Evolutionary conservation across 2,329 filamentous ascomycete genomes (phyloP).

Genomic region (Cordyceps fumosorosea): DNA sequence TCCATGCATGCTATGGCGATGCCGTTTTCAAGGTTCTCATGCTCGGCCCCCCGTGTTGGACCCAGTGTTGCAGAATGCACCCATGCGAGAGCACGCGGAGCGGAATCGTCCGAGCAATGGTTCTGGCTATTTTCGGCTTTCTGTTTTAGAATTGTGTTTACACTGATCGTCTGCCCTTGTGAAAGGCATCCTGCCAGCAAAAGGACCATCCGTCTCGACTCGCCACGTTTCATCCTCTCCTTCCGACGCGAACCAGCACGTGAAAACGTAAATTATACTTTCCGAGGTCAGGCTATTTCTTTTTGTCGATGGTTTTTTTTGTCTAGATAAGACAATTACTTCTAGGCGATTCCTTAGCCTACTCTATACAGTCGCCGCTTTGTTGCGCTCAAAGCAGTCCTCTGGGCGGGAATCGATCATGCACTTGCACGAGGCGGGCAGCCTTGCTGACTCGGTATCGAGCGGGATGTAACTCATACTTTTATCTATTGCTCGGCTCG

Average conservation of each 20-base stretch:
- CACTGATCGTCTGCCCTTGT: neutral
- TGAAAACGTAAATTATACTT: neutral
- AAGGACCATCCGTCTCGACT: neutral
- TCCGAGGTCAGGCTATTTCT: neutral
- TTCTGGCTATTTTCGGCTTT: neutral
- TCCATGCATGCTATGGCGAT: neutral
- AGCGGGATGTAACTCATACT: neutral
- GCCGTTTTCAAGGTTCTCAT: constrained; percentile 10
- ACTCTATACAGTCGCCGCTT: neutral
- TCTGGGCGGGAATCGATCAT: neutral
- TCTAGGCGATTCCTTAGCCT: neutral
- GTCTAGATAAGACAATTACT: neutral
- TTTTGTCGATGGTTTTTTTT: neutral
- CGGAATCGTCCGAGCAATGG: constrained; percentile 2
- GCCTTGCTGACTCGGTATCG: neutral
- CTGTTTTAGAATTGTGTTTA: neutral
- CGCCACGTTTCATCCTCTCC: neutral
- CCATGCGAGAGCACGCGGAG: neutral
- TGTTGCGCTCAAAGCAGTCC: neutral
- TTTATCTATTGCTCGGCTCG: neutral
- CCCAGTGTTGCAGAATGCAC: constrained; percentile 11
- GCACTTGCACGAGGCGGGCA: neutral
- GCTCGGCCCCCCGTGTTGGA: constrained; percentile 10
- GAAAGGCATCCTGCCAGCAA: neutral
- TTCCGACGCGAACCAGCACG: neutral